Evolutionary conservation across 257 asterid genomes (phyloP), one percentile per base, ranked within the genome.

Genomic region (Scutellaria galericulata): DNA sequence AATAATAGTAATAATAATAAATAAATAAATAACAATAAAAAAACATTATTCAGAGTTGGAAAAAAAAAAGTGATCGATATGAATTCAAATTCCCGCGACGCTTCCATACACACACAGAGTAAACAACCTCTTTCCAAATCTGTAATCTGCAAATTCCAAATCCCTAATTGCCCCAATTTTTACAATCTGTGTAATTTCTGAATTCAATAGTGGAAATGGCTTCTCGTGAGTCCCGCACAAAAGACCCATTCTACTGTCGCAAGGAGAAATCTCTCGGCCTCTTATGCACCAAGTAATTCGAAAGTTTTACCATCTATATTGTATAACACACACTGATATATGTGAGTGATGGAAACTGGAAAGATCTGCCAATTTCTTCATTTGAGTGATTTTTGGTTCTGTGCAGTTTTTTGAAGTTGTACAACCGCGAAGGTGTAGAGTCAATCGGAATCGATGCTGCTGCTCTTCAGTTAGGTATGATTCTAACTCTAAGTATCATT

Each of bases 241-340:
- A 79, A 75, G 80, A 66, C 51, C 84, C 81, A 37, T 51, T 47
- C 42, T 86, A 86, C 79, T 57, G 83, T 68, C 87, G 91, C 70
- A 84, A 86, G 78, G 87, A 86, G 50, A 86, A 86, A 66, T 84
- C 91, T 8, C 86, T 86, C 70, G 87, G 89, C 62, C 79, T 82
- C 64, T 74, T 86, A 18, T 86, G 89, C 82, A 70, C 91, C 77
- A 84, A 84, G 91, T 86, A 86, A 67, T 66, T 66, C 75, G 10
- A 11, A 20, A 18, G 37, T 52, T 47, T 44, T 31, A 35, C 31
- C 14, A 3, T 46, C 48, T 65, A 44, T 14, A 27, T 39, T 5
- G 73, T 42, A 54, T 68, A 18, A 31, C 40, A 24, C 59, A 7
- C 15, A 60, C 51, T 18, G 56, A 7, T 35, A 9, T 42, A 39